Evolutionary conservation across 1,284 basidiomycete species (phyloP), one percentile per base, ranked within the genome.

Genomic region (Ceratobasidium papillatum): DNA sequence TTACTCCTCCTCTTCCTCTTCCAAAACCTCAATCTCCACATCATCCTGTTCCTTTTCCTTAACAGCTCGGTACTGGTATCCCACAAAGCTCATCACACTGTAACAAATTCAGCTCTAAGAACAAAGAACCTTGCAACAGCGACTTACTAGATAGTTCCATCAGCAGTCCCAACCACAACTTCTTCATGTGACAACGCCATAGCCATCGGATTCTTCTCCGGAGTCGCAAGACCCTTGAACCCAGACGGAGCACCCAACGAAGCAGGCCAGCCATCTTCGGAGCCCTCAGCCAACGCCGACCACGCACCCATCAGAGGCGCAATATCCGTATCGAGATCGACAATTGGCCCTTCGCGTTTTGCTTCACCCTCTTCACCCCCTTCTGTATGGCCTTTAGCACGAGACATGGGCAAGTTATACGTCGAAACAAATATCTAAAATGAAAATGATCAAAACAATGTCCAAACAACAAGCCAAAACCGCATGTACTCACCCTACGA

Each of bases 131-230:
- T 54, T 49, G 25, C 9, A 11, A 45, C 49, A 34, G 11, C 17
- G 2, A 86, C 92, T 83, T 78, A 94, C 92, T 94, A 94, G 78
- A 94, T 94, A 0, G 91, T 93, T n/a, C 92, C 93, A 81, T 94
- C 93, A 17, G 92, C 91, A 84, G 92, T 94, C 0, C 92, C 92
- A 47, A 94, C 90, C 19, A 94, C 93, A 0, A 94, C 92, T 80
- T 94, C 91, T 80, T 94, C 92, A 78, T 94, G 93, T 77, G 89
- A 93, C 78, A 94, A 81, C 78, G 94, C 92, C 91, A 94, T 93
- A 74, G 90, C 91, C 92, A 94, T 94, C 14, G 93, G 93, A 78
- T 94, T 94, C 86, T 93, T 93, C 82, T 92, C 92, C 0, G 92
- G 92, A 22, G 87, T 91, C 41, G 92, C 91, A 36, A 94, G 83